phyloP scores from a whole-genome alignment of 108 stramenopile genomes.

The Discostella stelligeroides region DNA sequence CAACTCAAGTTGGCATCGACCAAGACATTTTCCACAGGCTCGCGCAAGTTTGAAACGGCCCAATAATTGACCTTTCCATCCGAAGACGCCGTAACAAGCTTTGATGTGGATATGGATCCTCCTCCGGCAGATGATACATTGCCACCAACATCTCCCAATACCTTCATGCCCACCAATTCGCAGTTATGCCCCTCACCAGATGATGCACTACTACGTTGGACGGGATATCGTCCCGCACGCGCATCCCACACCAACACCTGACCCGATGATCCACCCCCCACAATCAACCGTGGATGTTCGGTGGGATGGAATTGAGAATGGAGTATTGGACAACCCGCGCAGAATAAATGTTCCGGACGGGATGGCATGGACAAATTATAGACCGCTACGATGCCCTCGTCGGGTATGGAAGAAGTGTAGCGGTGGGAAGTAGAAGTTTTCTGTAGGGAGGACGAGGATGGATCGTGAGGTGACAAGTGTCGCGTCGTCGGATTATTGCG shows the following conservation, averaged over 20 bases:
- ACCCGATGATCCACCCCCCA: slow-evolving; percentile 79
- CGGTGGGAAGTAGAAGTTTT: slow-evolving; percentile 12
- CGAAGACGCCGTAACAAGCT: slow-evolving; percentile 69
- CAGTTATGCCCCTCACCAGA: slow-evolving; percentile 68
- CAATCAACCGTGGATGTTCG: slow-evolving; percentile 75
- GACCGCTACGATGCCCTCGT: slow-evolving; percentile 77
- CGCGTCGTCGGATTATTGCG: slow-evolving; percentile 23
- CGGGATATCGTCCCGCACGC: slow-evolving; percentile 81
- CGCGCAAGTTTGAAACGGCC: slow-evolving; percentile 83
- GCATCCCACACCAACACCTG: slow-evolving; percentile 90
- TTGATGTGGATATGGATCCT: slow-evolving; percentile 55
- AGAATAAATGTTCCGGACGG: slow-evolving; percentile 88
- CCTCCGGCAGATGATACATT: slow-evolving; percentile 57
- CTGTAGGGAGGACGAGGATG: slow-evolving; percentile 68
- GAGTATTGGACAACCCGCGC: slow-evolving; percentile 80
- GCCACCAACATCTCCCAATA: slow-evolving; percentile 17
- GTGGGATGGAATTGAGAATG: slow-evolving; percentile 79
- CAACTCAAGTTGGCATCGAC: slow-evolving; percentile 79
- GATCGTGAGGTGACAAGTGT: slow-evolving; percentile 61
- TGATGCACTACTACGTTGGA: slow-evolving; percentile 65
- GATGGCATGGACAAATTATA: slow-evolving; percentile 85
- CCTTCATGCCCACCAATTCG: slow-evolving; percentile 62
- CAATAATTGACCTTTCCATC: slow-evolving; percentile 86
- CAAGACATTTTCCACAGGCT: slow-evolving; percentile 70
- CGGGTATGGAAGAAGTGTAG: slow-evolving; percentile 23